Evolutionary conservation across 192 early-diverging fungal species (phyloP), one percentile per base, ranked within the genome.

Genomic region (Linnemannia hyalina): DNA sequence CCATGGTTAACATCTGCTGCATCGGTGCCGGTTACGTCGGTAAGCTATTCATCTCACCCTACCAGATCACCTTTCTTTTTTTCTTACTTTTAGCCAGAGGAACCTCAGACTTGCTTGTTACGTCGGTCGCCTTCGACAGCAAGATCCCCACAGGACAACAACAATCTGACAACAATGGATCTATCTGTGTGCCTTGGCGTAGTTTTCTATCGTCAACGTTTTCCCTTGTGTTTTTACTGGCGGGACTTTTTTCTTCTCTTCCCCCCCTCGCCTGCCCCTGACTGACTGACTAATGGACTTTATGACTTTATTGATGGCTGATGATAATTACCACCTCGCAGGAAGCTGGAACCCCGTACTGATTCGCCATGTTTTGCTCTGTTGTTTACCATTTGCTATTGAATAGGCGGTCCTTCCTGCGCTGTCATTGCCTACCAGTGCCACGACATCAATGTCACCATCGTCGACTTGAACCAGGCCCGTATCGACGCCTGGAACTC

Each of bases 11-110:
- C 86, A 97, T 98, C 72, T 97, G 97, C 91, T 98, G 96, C 86
- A 95, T 98, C 84, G 97, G 97, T 76, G 97, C 97, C 75, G 97
- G 97, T 72, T 98, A 98, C 90, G 97, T 98, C 60, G 97, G 97
- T 96, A 89, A 80, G 93, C 89, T 55, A 55, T 38, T 63, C 60
- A 65, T 65, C 60, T 65, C 13, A 65, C 60, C 29, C 10, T 13
- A 16, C 60, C 4, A 32, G 60, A 65, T 65, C 29, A 35, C 1
- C 29, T 23, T 65, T 32, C 60, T 26, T 32, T 29, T 32, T 65
- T 35, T 35, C 3, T 57, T 26, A n/a, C 60, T 32, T 32, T 29
- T 68, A 35, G 65, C 65, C 13, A 26, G 1, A 35, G 65, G 32
- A 68, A 10, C 65, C 26, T 26, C 13, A 4, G 26, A 10, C 65